Conservation (phyloP, 2,329 filamentous ascomycete species). For the Grosmannia huntii region DNA sequence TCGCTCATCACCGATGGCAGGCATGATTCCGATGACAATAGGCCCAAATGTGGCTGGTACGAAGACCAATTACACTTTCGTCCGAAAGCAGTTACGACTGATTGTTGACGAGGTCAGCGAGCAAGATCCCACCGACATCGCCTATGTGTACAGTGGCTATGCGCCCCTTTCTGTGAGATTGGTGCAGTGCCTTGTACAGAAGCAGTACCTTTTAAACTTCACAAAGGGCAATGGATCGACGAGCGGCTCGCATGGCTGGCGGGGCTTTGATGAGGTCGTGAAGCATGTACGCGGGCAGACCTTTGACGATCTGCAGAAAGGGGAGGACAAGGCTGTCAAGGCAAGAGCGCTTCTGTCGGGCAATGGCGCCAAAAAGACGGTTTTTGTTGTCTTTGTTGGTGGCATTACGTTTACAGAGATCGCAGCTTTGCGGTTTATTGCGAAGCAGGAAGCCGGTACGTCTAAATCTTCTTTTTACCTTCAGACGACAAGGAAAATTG, state of each 20-base stretch:
- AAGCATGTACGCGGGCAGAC: conserved; percentile 80
- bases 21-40: conserved; percentile 65
- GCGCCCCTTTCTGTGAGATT: conserved; percentile 84
- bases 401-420: conserved; percentile 95
- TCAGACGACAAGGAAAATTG: background rate
- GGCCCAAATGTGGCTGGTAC: conserved; percentile 38
- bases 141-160: conserved; percentile 97
- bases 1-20: conserved; percentile 62
- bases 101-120: conserved; percentile 97
- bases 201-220: conserved; percentile 64
- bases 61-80: conserved; percentile 80
- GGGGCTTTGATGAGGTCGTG: conserved; percentile 83
- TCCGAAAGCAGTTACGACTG: conserved; percentile 74
- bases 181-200: conserved; percentile 86
- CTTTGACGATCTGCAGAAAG: conserved; percentile 85
- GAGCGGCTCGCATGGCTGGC: conserved; percentile 66
- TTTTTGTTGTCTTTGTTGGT: conserved; percentile 95
- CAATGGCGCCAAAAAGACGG: conserved; percentile 62
- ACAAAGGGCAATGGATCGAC: conserved; percentile 39
- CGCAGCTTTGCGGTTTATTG: conserved; percentile 82
- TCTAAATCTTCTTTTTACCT: background rate
- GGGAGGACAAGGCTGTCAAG: conserved; percentile 83
- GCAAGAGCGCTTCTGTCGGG: conserved; percentile 74
- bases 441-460: conserved; percentile 63
- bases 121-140: conserved; percentile 82